Evolutionary conservation across 371 early-diverging fungal genomes (phyloP).

Genomic region (Mortierella sp.): DNA sequence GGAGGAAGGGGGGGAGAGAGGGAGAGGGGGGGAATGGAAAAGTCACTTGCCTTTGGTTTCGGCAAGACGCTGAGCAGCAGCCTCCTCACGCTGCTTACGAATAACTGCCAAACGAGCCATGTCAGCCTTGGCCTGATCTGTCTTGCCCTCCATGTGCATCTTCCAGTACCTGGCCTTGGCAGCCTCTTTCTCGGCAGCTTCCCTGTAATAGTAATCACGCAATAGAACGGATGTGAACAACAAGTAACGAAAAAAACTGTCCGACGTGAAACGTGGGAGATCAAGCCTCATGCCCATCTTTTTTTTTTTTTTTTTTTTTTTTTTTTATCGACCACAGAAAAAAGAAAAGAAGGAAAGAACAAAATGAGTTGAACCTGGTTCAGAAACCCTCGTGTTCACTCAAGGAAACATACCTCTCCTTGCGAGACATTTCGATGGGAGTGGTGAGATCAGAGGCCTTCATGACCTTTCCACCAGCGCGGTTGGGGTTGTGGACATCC

Average conservation of each 20-base stretch:
- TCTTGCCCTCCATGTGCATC: constrained; percentile 73
- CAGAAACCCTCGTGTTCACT: not conserved
- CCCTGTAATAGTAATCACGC: constrained; percentile 28
- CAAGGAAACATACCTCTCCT: constrained; percentile 54
- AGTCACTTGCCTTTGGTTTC: constrained; percentile 57
- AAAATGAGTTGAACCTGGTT: too few species aligned
- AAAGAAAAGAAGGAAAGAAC: too few species aligned
- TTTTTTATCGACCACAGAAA: too few species aligned
- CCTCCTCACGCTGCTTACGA: constrained; percentile 75
- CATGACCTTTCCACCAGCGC: constrained; percentile 45
- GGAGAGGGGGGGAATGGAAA: too few species aligned
- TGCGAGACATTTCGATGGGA: constrained; percentile 58
- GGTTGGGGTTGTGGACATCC: constrained; percentile 60
- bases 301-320: too few species aligned
- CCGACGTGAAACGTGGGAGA: too few species aligned
- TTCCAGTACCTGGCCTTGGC: constrained; percentile 69
- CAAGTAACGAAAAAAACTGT: too few species aligned
- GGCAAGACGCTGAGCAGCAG: constrained; percentile 62
- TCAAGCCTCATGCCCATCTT: too few species aligned
- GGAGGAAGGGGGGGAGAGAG: too few species aligned
- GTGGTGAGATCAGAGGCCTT: constrained; percentile 59
- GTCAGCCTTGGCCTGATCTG: constrained; percentile 75
- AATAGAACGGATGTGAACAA: not conserved
- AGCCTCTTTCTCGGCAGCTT: constrained; percentile 67
- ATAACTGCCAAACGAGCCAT: constrained; percentile 74